Evolutionary conservation across 148 eudicot species (phyloP).

Genomic region (Diospyros kaki): DNA sequence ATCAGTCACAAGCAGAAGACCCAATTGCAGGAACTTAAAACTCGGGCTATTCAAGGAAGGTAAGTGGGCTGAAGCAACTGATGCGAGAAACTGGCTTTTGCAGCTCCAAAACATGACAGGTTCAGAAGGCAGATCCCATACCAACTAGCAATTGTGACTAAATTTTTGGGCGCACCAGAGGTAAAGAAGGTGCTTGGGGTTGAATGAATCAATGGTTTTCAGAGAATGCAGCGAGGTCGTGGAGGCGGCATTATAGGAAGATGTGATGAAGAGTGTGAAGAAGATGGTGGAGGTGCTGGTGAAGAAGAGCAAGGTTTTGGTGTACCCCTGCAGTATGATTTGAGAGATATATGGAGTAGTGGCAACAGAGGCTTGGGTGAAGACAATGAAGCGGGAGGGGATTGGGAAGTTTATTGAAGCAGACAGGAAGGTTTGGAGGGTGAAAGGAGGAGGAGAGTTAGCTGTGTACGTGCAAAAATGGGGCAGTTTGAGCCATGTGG

Average conservation of each 20-base stretch:
- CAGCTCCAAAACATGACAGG: constrained; percentile 61
- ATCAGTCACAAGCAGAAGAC: constrained; percentile 52
- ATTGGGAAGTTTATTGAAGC: constrained; percentile 40
- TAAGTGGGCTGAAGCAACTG: constrained; percentile 59
- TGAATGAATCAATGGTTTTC: constrained; percentile 31
- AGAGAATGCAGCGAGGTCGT: constrained; percentile 60
- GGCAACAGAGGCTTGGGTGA: constrained; percentile 73
- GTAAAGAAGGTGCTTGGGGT: constrained; percentile 55
- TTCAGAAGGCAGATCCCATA: constrained; percentile 52
- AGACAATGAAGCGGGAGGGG: constrained; percentile 65
- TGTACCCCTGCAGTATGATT: constrained; percentile 74
- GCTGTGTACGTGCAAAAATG: constrained; percentile 93
- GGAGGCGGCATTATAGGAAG: constrained; percentile 34
- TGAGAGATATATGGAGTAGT: constrained; percentile 80
- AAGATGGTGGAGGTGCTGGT: constrained; percentile 66
- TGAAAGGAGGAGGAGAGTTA: constrained; percentile 42
- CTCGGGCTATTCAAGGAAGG: constrained; percentile 24
- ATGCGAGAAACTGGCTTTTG: constrained; percentile 40
- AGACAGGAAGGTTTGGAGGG: constrained; percentile 75
- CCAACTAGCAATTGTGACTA: constrained; percentile 32
- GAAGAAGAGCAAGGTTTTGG: constrained; percentile 53
- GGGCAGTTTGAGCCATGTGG: constrained; percentile 63
- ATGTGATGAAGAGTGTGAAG: constrained; percentile 87
- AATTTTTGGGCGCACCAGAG: constrained; percentile 31
- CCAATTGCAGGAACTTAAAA: constrained; percentile 47